A percentile compares a stretch with the other conserved stretches of the same genome.
Conservation (phyloP, 768 basidiomycete genomes). For the Suillus subaureus region DNA sequence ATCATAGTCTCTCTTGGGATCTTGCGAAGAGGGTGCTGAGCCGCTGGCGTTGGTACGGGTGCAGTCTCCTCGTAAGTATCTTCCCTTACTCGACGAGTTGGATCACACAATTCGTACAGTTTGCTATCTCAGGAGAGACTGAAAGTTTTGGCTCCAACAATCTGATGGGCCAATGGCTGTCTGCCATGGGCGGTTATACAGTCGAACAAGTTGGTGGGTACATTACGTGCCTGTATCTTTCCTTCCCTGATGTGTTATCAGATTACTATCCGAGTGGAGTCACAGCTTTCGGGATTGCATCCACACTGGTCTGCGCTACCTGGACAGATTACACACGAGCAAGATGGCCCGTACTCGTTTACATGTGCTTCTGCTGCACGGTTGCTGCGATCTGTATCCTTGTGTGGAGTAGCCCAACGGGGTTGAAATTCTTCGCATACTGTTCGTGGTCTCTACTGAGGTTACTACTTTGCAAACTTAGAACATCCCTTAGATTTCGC, state of each 20-base stretch:
- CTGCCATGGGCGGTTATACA: slow-evolving; percentile 60
- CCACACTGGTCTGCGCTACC: slow-evolving; percentile 61
- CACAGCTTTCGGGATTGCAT: slow-evolving; percentile 65
- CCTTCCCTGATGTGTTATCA: slow-evolving; percentile 21
- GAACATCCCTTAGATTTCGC: slow-evolving; percentile 44
- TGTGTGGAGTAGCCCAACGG: slow-evolving; percentile 59
- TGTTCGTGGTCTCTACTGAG: slow-evolving; percentile 42
- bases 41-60: slow-evolving; percentile 70
- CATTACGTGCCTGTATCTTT: slow-evolving; percentile 1
- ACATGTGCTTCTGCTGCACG: slow-evolving; percentile 59
- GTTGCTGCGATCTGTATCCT: slow-evolving; percentile 59
- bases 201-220: slow-evolving; percentile 59
- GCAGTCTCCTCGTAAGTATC: slow-evolving; percentile 56
- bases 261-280: slow-evolving; percentile 65
- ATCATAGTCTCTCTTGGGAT: slow-evolving; percentile 48
- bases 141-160: slow-evolving; percentile 73
- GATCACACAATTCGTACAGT: slow-evolving; percentile 40
- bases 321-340: slow-evolving; percentile 62
- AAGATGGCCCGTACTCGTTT: slow-evolving; percentile 67
- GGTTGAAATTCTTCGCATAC: slow-evolving; percentile 76
- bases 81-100: background rate
- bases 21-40: slow-evolving; percentile 51
- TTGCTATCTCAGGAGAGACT: slow-evolving; percentile 65
- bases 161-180: slow-evolving; percentile 74
- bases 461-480: background rate